Evolutionary conservation across 352 stramenopile genomes (phyloP), one percentile per base, ranked within the genome.

Genomic region (Phytophthora meadii): DNA sequence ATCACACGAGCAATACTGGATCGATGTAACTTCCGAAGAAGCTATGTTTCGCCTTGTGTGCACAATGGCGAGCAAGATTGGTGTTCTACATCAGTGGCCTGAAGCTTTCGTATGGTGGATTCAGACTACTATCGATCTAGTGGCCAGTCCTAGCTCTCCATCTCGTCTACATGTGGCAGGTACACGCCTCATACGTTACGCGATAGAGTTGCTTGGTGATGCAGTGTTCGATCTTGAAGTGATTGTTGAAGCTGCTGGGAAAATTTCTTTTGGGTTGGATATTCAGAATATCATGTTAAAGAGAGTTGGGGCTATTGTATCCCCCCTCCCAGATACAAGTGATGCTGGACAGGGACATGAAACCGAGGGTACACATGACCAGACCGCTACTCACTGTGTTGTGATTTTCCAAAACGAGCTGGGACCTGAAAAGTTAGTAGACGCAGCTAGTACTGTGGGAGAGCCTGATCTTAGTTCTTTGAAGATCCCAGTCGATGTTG

Each of bases 341-440:
- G 15, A 1, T 15, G 17, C 25, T 12, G 7, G 8, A 52, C 27
- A 66, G 34, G 27, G 17, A 30, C 32, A 7, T 24, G 1, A 22
- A 32, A 48, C 8, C 12, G 22, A 69, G 4, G 15, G 22, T 9
- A 41, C 17, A 14, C 30, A 1, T 45, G 55, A 30, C 14, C 30
- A 50, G 10, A 12, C 25, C 4, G n/a, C 25, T 11, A 52, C 77
- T n/a, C 77, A 76, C 48, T 80, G 66, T 25, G 75, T 86, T 8
- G 37, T 91, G 10, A 55, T 91, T 45, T 81, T 88, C 19, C 74
- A 79, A 50, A 88, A 60, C 32, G 79, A 86, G 3, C 54, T 76
- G 17, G 68, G 72, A 7, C 11, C 51, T 30, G 59, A 74, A 9
- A 87, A 88, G 47, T 72, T 92, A 10, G 56, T 76, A 1, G 72